A percentile compares a stretch with the other conserved stretches of the same genome.
Evolutionary conservation across 441 rosid genomes (phyloP).

Genomic region (Corymbia calophylla): DNA sequence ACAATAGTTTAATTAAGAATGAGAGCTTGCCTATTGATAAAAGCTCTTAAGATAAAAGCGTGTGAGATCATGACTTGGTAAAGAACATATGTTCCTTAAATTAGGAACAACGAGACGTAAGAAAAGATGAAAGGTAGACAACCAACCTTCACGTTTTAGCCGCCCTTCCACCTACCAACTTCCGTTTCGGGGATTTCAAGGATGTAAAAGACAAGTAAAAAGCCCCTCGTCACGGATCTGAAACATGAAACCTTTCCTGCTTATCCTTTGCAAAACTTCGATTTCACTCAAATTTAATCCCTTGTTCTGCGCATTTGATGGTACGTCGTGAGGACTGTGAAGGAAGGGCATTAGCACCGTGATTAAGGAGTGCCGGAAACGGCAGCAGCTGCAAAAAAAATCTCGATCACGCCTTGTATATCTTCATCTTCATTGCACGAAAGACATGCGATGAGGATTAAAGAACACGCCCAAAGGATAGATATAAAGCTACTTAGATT

Average conservation of each 20-base stretch:
- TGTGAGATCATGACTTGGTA: background rate
- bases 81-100: background rate
- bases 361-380: background rate
- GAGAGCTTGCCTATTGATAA: background rate
- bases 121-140: background rate
- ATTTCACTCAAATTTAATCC: background rate
- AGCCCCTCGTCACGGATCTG: background rate
- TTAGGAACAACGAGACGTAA: background rate
- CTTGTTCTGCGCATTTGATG: background rate
- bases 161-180: background rate
- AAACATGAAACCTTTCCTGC: background rate
- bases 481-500: background rate
- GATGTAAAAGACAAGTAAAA: background rate
- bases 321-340: background rate
- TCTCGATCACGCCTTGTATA: background rate
- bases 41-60: background rate
- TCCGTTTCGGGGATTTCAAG: background rate
- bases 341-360: background rate
- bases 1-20: background rate
- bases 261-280: background rate
- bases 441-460: background rate
- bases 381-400: background rate
- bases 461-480: background rate
- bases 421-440: background rate
- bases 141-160: background rate